phyloP scores from a whole-genome alignment of 2,329 filamentous ascomycete species.

The Rosellinia necatrix region DNA sequence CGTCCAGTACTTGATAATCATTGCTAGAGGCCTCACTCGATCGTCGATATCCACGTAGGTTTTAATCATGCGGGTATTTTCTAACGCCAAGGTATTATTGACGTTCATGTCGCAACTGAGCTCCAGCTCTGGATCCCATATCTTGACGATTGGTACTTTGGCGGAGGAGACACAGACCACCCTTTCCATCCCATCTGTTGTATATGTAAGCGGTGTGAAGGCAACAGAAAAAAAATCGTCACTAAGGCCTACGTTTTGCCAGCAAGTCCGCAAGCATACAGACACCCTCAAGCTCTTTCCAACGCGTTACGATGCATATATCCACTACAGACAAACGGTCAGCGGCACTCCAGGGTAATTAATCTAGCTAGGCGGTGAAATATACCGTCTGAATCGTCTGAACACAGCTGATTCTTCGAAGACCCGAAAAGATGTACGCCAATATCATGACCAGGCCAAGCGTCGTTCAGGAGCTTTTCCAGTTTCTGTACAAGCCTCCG shows the following conservation, averaged over 20 bases:
- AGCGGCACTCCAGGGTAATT: slow-evolving; percentile 31
- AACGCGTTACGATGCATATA: slow-evolving; percentile 93
- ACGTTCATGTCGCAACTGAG: slow-evolving; percentile 98
- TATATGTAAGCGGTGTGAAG: slow-evolving; percentile 41
- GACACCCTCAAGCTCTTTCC: slow-evolving; percentile 85
- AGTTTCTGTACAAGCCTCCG: slow-evolving; percentile 82
- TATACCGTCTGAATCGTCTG: slow-evolving; percentile 91
- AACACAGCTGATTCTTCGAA: slow-evolving; percentile 92
- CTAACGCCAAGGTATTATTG: slow-evolving; percentile 92
- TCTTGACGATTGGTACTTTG: slow-evolving; percentile 97
- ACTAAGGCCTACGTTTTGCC: slow-evolving; percentile 70
- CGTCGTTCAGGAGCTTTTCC: slow-evolving; percentile 82
- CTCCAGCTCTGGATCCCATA: slow-evolving; percentile 92
- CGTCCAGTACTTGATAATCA: slow-evolving; percentile 98
- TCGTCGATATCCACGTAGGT: slow-evolving; percentile 95
- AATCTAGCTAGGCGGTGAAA: slow-evolving; percentile 39
- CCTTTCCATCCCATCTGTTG: slow-evolving; percentile 88
- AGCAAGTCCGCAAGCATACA: slow-evolving; percentile 89
- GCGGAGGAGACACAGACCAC: slow-evolving; percentile 93
- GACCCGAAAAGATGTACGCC: slow-evolving; percentile 96
- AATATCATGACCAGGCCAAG: slow-evolving; percentile 92
- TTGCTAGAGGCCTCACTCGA: slow-evolving; percentile 86
- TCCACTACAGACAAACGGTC: slow-evolving; percentile 68
- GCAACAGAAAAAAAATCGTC: slow-evolving; percentile 23
- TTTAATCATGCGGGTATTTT: slow-evolving; percentile 97